Percentiles rank a stretch among this genome's conserved stretches.
Evolutionary conservation across 1,284 basidiomycete species (phyloP).

Genomic region (Leccinum colubrinum): DNA sequence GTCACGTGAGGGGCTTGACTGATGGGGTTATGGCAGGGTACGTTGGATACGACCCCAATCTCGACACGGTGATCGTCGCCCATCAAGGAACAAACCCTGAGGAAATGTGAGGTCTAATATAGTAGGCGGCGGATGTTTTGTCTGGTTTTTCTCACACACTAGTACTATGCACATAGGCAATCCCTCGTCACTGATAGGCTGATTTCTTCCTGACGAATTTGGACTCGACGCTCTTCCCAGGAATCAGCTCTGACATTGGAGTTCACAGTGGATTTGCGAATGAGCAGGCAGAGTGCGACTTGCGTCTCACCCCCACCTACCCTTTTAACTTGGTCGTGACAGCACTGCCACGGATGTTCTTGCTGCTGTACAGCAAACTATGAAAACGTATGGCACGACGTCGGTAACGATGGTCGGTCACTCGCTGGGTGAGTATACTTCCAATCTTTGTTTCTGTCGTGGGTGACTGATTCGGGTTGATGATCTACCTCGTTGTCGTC

Average conservation of each 20-base stretch:
- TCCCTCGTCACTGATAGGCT: slow-evolving; percentile 50
- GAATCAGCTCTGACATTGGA: slow-evolving; percentile 44
- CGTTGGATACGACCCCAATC: slow-evolving; percentile 37
- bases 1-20: neutral
- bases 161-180: slow-evolving; percentile 31
- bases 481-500: neutral
- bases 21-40: slow-evolving; percentile 30
- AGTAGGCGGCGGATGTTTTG: neutral
- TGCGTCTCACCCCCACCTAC: slow-evolving; percentile 30
- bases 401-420: slow-evolving; percentile 55
- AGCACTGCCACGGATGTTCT: slow-evolving; percentile 52
- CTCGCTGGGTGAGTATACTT: slow-evolving; percentile 44
- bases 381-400: slow-evolving; percentile 37
- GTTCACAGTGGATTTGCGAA: slow-evolving; percentile 58
- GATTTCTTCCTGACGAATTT: slow-evolving; percentile 42
- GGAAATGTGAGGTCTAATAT: slow-evolving; percentile 27
- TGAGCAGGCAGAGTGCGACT: slow-evolving; percentile 41
- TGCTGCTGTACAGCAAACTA: slow-evolving; percentile 44
- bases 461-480: neutral
- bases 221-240: slow-evolving; percentile 57
- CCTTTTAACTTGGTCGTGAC: neutral
- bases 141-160: neutral
- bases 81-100: slow-evolving; percentile 37
- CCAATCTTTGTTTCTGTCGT: neutral
- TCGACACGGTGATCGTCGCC: slow-evolving; percentile 35